phyloP scores from a whole-genome alignment of 2,329 filamentous ascomycete species.

The Raffaelea ambrosiae region DNA sequence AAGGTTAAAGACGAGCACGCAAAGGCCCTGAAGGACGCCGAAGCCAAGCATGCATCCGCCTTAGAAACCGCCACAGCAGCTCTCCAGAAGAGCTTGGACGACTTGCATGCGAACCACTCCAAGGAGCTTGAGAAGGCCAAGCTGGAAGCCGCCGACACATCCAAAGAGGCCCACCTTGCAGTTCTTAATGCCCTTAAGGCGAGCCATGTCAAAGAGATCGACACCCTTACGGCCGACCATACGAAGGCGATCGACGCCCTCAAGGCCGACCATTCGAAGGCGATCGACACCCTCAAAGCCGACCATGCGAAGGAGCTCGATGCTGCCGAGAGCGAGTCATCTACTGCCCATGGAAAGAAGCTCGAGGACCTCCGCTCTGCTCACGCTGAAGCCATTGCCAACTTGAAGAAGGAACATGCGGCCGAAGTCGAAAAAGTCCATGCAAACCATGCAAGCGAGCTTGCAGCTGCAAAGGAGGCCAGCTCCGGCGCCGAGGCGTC shows the following conservation, averaged over 20 bases:
- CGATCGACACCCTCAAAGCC: conserved; percentile 45
- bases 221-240: conserved; percentile 14
- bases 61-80: conserved; percentile 43
- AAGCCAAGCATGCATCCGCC: conserved; percentile 35
- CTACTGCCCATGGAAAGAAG: conserved; percentile 23
- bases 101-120: conserved; percentile 46
- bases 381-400: conserved; percentile 33
- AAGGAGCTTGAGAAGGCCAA: conserved; percentile 51
- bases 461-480: conserved; percentile 17
- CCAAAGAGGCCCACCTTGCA: conserved; percentile 36
- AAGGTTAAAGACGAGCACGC: conserved; percentile 28
- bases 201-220: conserved; percentile 39
- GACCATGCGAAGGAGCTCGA: conserved; percentile 40
- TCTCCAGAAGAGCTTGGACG: conserved; percentile 45
- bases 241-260: neutral
- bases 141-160: conserved; percentile 39
- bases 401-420: conserved; percentile 31
- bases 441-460: conserved; percentile 22
- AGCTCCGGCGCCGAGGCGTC: conserved; percentile 17
- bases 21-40: conserved; percentile 32
- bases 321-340: conserved; percentile 18
- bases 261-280: conserved; percentile 25
- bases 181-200: conserved; percentile 34
- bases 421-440: conserved; percentile 28
- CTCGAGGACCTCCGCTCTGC: conserved; percentile 30